These are phyloP conservation scores for Cucurbita ficifolia DNA, from an alignment of 306 rosid species.

Conservation along the genomic window DNA sequence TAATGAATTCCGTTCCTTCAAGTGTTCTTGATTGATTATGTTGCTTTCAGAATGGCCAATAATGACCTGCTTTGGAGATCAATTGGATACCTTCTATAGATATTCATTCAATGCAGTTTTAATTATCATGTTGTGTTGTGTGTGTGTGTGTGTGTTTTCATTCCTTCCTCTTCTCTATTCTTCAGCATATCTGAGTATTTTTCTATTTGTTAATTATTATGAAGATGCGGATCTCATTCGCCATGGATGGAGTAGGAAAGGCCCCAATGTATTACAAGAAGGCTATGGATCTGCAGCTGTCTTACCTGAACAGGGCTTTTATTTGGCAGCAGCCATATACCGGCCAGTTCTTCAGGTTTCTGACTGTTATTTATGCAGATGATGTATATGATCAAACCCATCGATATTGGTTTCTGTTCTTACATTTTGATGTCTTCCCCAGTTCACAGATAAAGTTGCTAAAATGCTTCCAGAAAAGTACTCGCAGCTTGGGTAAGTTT, in stretches of 20 bases:
- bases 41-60: neutral
- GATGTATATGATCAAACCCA: neutral
- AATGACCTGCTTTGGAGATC: neutral
- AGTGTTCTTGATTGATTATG: neutral
- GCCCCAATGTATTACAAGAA: constrained; percentile 73
- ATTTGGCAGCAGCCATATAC: constrained; percentile 84
- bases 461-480: constrained; percentile 80
- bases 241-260: constrained; percentile 92
- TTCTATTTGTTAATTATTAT: constrained; percentile 2
- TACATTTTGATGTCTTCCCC: constrained; percentile 19
- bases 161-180: neutral
- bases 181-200: neutral
- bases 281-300: constrained; percentile 97
- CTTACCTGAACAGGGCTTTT: constrained; percentile 96
- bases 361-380: neutral
- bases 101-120: neutral
- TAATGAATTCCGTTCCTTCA: neutral
- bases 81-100: neutral
- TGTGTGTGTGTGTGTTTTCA: neutral
- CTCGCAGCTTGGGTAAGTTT: constrained; percentile 78
- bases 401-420: constrained; percentile 1
- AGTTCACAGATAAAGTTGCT: constrained; percentile 91
- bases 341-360: constrained; percentile 95
- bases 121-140: neutral
- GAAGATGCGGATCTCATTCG: constrained; percentile 89